A percentile compares a stretch with the other conserved stretches of the same genome.
Conservation (phyloP, 139 green algal genomes). For the Ettlia oleoabundans region DNA sequence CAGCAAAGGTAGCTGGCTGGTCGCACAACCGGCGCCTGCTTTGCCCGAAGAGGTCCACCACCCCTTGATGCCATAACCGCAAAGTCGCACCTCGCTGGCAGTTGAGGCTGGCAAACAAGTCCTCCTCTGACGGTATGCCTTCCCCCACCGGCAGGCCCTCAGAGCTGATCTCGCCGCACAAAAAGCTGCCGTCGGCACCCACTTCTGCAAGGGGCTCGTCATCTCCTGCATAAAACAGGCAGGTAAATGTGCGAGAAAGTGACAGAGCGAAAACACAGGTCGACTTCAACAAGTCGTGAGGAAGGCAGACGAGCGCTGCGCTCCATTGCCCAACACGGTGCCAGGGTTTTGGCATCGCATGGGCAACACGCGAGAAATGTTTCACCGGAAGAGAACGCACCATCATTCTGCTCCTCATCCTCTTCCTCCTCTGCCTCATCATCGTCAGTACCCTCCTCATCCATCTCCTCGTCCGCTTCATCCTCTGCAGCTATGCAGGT, state of each 20-base stretch:
- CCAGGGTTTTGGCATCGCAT: too few relatives aligned
- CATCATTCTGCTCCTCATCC: constrained; percentile 41
- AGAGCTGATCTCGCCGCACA: constrained; percentile 50
- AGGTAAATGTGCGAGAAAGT: background rate
- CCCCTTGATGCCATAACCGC: background rate
- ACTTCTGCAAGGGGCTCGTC: background rate
- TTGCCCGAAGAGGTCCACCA: background rate
- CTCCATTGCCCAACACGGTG: too few relatives aligned
- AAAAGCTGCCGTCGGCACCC: constrained; percentile 45
- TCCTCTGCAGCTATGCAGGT: constrained; percentile 28
- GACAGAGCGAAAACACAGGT: too few relatives aligned
- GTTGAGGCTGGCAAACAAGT: constrained; percentile 68
- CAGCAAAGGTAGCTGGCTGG: background rate
- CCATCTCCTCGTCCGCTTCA: constrained; percentile 42
- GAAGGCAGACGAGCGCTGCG: too few relatives aligned
- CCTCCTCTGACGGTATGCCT: constrained; percentile 68
- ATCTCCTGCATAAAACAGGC: background rate
- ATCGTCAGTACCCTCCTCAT: constrained; percentile 41
- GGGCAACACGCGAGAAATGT: too few relatives aligned
- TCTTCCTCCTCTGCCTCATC: constrained; percentile 41
- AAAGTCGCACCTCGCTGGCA: constrained; percentile 51
- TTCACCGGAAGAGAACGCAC: background rate
- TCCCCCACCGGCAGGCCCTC: constrained; percentile 60
- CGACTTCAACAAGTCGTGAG: too few relatives aligned
- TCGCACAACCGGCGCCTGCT: background rate